Conservation (phyloP, 345 rosid species). For the Physaria fendleri region DNA sequence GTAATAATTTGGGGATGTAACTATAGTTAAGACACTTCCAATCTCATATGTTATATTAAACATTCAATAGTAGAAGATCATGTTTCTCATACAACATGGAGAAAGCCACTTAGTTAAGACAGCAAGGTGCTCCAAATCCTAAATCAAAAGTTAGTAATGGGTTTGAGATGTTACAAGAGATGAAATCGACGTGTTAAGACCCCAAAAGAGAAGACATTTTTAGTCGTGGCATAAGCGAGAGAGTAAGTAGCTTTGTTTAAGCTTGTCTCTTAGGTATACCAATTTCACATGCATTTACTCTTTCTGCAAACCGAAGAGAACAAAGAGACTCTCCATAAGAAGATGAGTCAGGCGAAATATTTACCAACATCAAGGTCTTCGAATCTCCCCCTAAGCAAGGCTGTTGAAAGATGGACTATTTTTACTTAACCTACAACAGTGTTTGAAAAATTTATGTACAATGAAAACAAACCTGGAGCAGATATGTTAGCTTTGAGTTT, state of each 20-base stretch:
- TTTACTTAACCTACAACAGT: not conserved
- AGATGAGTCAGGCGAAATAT: slow-evolving; percentile 60
- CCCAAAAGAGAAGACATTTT: not conserved
- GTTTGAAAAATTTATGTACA: not conserved
- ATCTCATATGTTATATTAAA: too few species aligned
- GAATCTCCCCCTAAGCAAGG: slow-evolving; percentile 5
- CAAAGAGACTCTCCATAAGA: slow-evolving; percentile 62
- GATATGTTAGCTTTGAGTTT: not conserved
- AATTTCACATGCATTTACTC: slow-evolving; percentile 63
- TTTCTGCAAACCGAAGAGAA: slow-evolving; percentile 68
- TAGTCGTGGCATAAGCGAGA: slow-evolving; percentile 37
- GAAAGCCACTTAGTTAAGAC: slow-evolving; percentile 8
- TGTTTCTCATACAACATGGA: slow-evolving; percentile 22
- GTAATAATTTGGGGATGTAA: slow-evolving; percentile 20
- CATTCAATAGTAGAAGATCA: not conserved
- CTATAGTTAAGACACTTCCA: slow-evolving; percentile 14
- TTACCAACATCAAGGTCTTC: slow-evolving; percentile 49
- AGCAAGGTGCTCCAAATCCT: slow-evolving; percentile 6
- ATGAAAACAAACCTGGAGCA: not conserved
- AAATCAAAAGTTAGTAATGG: slow-evolving; percentile 7
- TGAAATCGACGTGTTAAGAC: not conserved
- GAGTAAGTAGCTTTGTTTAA: not conserved
- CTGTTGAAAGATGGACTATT: not conserved
- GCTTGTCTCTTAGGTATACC: not conserved
- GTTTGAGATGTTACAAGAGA: slow-evolving; percentile 8